Base-by-base conservation (phyloP, 164 flowering plant species). In the Magnolia officinalis region DNA sequence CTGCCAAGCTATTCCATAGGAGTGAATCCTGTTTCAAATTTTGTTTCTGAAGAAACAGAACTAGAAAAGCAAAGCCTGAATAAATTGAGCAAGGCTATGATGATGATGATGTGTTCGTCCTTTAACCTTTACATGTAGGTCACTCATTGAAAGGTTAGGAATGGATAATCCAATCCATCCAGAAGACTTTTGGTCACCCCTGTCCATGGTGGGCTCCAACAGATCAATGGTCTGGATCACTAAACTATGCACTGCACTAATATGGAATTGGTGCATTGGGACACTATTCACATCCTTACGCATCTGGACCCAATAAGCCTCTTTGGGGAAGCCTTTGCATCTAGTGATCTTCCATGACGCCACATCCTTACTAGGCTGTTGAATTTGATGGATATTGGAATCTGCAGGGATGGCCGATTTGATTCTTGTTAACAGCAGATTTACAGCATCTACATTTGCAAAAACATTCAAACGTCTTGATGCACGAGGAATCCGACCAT, bases 331-430 rank as follows among this genome's bases (percentile, higher is more conserved):
- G 72, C 49, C 50, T 71, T 29, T 73, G 13, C 26, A n/a, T 68
- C 52, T 23, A 51, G 9, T 61, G 0, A 26, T 70, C 52, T 59
- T n/a, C 65, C 49, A 24, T 20, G 8, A 61, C 68, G 19, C 45
- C 73, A 70, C 66, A 24, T 29, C 21, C 61, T 2, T 21, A 11
- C 24, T 71, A 9, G 61, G 29, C 29, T 55, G 20, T 75, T 29
- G 75, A 19, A 65, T 73, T 63, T 20, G 61, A 16, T 67, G 72
- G 37, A 45, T 74, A 65, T 78, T 67, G 24, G 75, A 49, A 66
- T 72, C 26, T 80, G 66, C 87, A 95, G 99, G 99, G 70, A 92
- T 92, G 97, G 96, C 99, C 19, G 98, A 95, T 87, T 74, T 92
- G 79, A 83, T 92, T 80, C 90, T 93, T 67, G 99, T 94, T 24